Evolutionary conservation across 306 rosid genomes (phyloP), one percentile per base, ranked within the genome.

Genomic region (Abrus precatorius): DNA sequence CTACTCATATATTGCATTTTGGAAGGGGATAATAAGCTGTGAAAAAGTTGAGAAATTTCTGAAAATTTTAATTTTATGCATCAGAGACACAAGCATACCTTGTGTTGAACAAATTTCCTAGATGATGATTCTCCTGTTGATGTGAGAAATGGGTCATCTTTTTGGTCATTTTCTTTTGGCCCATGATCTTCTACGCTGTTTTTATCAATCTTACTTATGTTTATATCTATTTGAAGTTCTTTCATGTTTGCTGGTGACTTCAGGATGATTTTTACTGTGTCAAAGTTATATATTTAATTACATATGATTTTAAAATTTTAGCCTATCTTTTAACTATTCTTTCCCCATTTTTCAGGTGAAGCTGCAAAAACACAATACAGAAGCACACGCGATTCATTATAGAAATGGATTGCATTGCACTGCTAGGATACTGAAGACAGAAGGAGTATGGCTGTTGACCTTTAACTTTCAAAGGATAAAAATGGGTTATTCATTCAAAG

Each of bases 281-380:
- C 71, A 45, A 53, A 32, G 20, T 11, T 30, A 71, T 32, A 44
- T 43, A 28, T 67, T 14, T 73, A 44, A 14, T 48, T 69, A 14
- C 55, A 44, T 7, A 48, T 62, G 45, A 9, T 56, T 56, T 12
- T 76, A 32, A 47, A 59, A 41, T 68, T 48, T 12, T 74, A 70
- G 76, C 49, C 34, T 47, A 40, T 78, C 68, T 20, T 34, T 77
- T 11, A 38, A 47, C 57, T 59, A 13, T 20, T 76, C 34, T 40
- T 40, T 3, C 63, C 69, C 70, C 63, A 85, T 80, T 74, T 64
- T 14, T 43, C 69, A 95, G 99, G 99, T 93, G 87, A 93, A 85
- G 91, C 85, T 95, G 89, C 98, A 95, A 85, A 95, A 86, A 64
- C 95, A 92, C 88, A 95, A 93, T 71, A 82, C 95, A 1, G 92